Evolutionary conservation across 2,329 filamentous ascomycete genomes (phyloP).

Genomic region (Colletotrichum tofieldiae): DNA sequence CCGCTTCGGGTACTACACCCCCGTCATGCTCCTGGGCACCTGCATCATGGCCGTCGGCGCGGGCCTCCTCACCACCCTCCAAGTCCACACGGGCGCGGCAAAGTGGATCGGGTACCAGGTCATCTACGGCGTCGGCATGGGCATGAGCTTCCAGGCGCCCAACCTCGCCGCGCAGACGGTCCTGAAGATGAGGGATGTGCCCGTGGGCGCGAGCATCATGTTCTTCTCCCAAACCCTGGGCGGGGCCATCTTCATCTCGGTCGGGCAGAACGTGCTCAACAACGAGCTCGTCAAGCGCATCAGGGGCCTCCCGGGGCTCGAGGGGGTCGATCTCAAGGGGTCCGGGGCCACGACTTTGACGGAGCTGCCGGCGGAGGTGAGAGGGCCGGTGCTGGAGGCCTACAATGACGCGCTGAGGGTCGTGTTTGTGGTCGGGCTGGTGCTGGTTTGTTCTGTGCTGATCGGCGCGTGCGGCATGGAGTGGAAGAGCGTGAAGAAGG

Average conservation of each 20-base stretch:
- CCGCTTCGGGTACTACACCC: constrained; percentile 59
- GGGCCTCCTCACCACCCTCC: constrained; percentile 60
- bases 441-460: constrained; percentile 67
- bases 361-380: constrained; percentile 46
- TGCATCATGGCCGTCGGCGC: constrained; percentile 53
- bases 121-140: constrained; percentile 61
- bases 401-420: constrained; percentile 75
- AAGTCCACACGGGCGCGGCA: constrained; percentile 47
- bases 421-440: constrained; percentile 73
- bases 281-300: constrained; percentile 57
- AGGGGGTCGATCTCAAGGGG: constrained; percentile 40
- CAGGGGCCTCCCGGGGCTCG: constrained; percentile 48
- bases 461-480: constrained; percentile 71
- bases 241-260: constrained; percentile 61
- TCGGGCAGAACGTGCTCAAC: constrained; percentile 63
- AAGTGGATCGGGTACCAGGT: constrained; percentile 62
- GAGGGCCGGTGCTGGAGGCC: constrained; percentile 51
- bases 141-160: constrained; percentile 60
- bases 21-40: constrained; percentile 55
- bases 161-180: constrained; percentile 65
- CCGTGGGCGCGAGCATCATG: constrained; percentile 60
- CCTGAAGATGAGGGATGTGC: constrained; percentile 57
- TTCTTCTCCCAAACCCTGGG: constrained; percentile 63
- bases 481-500: constrained; percentile 67
- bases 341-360: constrained; percentile 43